A percentile compares a stretch with the other conserved stretches of the same genome.
Evolutionary conservation across 352 stramenopile species (phyloP).

Genomic region (Phytophthora cryptogea): DNA sequence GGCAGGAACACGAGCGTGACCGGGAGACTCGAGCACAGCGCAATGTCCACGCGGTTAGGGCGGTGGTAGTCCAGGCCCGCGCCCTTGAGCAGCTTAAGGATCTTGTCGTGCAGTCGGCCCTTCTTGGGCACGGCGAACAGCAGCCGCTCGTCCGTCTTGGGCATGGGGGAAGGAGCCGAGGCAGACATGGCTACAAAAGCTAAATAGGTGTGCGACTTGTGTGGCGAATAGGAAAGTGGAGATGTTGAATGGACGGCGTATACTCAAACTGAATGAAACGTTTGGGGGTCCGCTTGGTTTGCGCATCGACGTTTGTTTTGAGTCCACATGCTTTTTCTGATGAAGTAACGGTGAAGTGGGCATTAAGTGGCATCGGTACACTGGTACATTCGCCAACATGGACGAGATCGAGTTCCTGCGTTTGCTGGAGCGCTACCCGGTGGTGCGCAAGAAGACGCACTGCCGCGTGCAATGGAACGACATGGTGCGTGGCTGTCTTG

Average conservation of each 20-base stretch:
- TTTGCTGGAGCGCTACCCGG: constrained; percentile 71
- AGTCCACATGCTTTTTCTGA: constrained; percentile 6
- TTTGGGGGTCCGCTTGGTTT: constrained; percentile 3
- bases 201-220: no score
- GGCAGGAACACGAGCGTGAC: constrained; percentile 98
- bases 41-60: constrained; percentile 91
- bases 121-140: constrained; percentile 98
- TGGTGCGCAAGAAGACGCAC: constrained; percentile 82
- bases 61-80: constrained; percentile 96
- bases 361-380: no score
- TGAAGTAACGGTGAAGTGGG: no score
- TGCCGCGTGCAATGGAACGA: constrained; percentile 82
- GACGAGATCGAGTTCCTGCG: constrained; percentile 73
- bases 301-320: no score
- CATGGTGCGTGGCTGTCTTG: constrained; percentile 39
- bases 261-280: constrained; percentile 5
- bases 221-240: constrained; percentile 15
- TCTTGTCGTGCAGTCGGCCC: constrained; percentile 96
- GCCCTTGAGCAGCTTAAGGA: constrained; percentile 95
- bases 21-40: constrained; percentile 92
- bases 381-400: constrained; percentile 32
- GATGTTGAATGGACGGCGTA: constrained; percentile 10
- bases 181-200: constrained; percentile 13
- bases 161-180: constrained; percentile 7
- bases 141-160: constrained; percentile 60